Conservation (phyloP, 495 filamentous ascomycete genomes). For the Chaetomium cochliodes region DNA sequence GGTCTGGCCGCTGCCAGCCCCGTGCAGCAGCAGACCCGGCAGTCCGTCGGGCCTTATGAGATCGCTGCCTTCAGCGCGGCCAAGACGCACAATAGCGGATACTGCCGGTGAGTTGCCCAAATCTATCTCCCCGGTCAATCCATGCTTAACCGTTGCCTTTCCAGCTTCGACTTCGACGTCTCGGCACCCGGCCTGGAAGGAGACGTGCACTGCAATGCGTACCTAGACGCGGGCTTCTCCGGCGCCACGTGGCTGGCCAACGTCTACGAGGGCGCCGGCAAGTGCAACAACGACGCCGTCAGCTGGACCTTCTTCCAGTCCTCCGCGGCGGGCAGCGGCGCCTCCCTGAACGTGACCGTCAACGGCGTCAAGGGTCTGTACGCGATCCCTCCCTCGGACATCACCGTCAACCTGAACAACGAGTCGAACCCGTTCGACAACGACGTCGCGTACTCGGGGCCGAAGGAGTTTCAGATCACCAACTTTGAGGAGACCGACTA, state of each 20-base stretch:
- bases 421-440: constrained; percentile 1
- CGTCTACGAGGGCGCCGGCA: constrained; percentile 6
- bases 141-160: not conserved
- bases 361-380: not conserved
- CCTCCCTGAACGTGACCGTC: not conserved
- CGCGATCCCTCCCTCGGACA: not conserved
- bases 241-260: constrained; percentile 4
- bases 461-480: not conserved
- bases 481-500: not conserved
- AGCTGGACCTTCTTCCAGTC: constrained; percentile 3
- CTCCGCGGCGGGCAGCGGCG: not conserved
- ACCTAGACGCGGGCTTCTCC: constrained; percentile 6
- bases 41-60: not conserved
- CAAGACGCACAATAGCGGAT: not conserved
- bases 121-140: no score
- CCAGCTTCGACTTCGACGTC: constrained; percentile 5
- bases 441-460: not conserved
- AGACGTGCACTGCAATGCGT: not conserved
- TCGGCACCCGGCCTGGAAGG: not conserved
- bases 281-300: not conserved
- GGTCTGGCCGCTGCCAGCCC: not conserved
- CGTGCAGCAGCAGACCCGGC: not conserved
- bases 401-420: not conserved
- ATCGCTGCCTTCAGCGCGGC: not conserved
- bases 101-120: not conserved